Evolutionary conservation across 2,329 filamentous ascomycete species (phyloP).

Genomic region (Bimuria novae-zelandiae): DNA sequence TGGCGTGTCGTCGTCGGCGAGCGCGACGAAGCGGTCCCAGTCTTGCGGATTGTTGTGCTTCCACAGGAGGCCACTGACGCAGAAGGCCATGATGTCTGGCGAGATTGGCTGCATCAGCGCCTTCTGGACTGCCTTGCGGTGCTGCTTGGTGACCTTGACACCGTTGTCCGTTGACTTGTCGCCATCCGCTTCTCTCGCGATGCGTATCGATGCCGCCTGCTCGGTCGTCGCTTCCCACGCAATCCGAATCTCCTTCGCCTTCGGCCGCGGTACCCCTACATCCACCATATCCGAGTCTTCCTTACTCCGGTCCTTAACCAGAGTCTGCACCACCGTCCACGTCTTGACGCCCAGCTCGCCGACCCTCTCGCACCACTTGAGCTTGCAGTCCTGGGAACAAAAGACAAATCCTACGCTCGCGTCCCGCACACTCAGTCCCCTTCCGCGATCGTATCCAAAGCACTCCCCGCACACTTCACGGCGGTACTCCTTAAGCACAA

Average conservation of each 20-base stretch:
- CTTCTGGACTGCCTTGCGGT: conserved; percentile 37
- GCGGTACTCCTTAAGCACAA: conserved; percentile 52
- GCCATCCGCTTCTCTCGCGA: conserved; percentile 21
- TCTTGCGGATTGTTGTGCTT: conserved; percentile 31
- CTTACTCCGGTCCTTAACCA: conserved; percentile 37
- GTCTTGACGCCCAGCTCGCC: conserved; percentile 37
- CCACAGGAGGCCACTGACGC: conserved; percentile 48
- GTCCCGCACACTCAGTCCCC: conserved; percentile 47
- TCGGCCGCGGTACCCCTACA: conserved; percentile 31
- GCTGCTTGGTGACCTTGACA: conserved; percentile 36
- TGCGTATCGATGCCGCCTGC: conserved; percentile 35
- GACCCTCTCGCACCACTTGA: conserved; percentile 39
- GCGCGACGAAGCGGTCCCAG: conserved; percentile 42
- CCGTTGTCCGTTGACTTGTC: not conserved
- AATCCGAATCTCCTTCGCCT: conserved; percentile 28
- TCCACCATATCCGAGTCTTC: conserved; percentile 44
- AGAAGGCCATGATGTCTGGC: conserved; percentile 50
- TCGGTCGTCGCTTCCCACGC: conserved; percentile 32
- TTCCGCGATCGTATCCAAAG: conserved; percentile 52
- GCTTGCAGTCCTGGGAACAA: conserved; percentile 45
- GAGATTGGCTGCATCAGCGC: conserved; percentile 35
- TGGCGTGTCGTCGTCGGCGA: conserved; percentile 48
- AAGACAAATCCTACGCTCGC: conserved; percentile 49
- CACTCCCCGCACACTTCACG: conserved; percentile 56
- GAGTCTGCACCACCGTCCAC: conserved; percentile 41